Conservation (phyloP, 2,329 filamentous ascomycete species). For the Didymella arachidicola region DNA sequence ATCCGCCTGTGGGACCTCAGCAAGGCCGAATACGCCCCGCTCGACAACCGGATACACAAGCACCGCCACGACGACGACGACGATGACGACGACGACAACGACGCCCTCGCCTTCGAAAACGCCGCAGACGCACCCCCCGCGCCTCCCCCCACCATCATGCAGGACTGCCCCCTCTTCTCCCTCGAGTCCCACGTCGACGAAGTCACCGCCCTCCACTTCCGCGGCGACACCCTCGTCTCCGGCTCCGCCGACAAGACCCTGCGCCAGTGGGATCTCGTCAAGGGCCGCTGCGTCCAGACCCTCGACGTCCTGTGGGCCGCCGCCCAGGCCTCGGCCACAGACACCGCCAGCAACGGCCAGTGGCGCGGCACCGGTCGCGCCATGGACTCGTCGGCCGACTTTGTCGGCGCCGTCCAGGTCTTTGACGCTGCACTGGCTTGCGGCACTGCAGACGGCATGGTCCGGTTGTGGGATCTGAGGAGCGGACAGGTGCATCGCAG, state of each 20-base stretch:
- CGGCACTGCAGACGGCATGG: conserved; percentile 97
- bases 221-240: conserved; percentile 87
- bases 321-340: conserved; percentile 79
- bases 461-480: conserved; percentile 93
- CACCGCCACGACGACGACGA: conserved; percentile 52
- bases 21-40: conserved; percentile 82
- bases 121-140: conserved; percentile 75
- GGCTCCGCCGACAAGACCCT: conserved; percentile 97
- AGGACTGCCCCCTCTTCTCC: conserved; percentile 87
- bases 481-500: conserved; percentile 97
- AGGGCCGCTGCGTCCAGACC: conserved; percentile 96
- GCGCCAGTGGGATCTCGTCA: conserved; percentile 96
- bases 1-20: conserved; percentile 95
- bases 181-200: conserved; percentile 91
- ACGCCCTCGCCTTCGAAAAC: conserved; percentile 76
- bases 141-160: conserved; percentile 76
- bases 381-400: conserved; percentile 77
- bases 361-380: conserved; percentile 79
- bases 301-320: conserved; percentile 98
- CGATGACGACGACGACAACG: conserved; percentile 59
- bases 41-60: conserved; percentile 61
- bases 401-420: conserved; percentile 92
- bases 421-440: conserved; percentile 96
- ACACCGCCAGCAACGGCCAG: conserved; percentile 63
- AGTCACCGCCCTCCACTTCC: conserved; percentile 91